These are phyloP conservation scores for Lipomyces starkeyi DNA, from an alignment of 805 yeast genomes.

Conservation along the genomic window DNA sequence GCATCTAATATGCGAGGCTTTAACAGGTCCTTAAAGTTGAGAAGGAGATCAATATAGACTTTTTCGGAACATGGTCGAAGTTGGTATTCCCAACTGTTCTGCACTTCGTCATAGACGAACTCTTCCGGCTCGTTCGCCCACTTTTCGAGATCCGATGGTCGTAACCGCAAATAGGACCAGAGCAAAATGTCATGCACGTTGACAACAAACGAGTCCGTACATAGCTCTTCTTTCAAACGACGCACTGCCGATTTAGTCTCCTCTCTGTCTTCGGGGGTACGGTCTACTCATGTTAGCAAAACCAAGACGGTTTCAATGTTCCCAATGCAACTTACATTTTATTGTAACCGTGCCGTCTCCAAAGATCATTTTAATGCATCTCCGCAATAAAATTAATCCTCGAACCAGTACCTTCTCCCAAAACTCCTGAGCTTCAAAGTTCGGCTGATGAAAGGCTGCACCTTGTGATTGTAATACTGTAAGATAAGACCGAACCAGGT, in stretches of 20 bases:
- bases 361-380: constrained; percentile 63
- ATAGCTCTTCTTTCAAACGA: constrained; percentile 59
- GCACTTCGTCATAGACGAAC: constrained; percentile 83
- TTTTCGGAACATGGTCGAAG: constrained; percentile 86
- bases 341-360: constrained; percentile 69
- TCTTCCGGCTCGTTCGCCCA: constrained; percentile 93
- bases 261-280: constrained; percentile 66
- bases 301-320: not conserved
- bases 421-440: constrained; percentile 62
- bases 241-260: constrained; percentile 66
- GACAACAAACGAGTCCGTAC: constrained; percentile 61
- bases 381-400: constrained; percentile 65
- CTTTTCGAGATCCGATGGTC: constrained; percentile 75
- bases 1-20: constrained; percentile 46
- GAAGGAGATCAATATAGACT: constrained; percentile 75
- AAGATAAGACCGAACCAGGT: constrained; percentile 66
- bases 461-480: constrained; percentile 69
- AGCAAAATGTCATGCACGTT: constrained; percentile 71
- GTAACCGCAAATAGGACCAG: constrained; percentile 72
- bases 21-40: constrained; percentile 62
- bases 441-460: constrained; percentile 48
- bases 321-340: constrained; percentile 20
- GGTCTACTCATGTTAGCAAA: constrained; percentile 45
- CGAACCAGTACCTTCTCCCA: constrained; percentile 76
- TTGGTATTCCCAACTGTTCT: constrained; percentile 80